These are phyloP conservation scores for Suillus weaverae DNA, from an alignment of 768 basidiomycete genomes.

Conservation along the genomic window DNA sequence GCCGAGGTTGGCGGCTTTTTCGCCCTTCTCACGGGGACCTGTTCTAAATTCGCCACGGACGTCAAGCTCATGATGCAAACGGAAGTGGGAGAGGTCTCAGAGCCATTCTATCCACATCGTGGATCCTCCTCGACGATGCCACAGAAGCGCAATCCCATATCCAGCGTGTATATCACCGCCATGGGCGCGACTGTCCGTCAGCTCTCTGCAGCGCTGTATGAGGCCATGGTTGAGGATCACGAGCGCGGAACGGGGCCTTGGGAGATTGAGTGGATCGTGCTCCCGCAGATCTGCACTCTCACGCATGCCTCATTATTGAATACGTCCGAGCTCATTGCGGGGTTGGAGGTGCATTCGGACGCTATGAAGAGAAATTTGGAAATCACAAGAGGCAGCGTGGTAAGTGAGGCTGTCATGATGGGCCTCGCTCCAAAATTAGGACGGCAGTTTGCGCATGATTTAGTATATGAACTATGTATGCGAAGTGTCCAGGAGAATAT, in stretches of 20 bases:
- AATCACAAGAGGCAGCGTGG: conserved; percentile 41
- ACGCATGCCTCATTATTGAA: conserved; percentile 41
- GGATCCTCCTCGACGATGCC: conserved; percentile 53
- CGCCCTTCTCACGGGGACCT: conserved; percentile 44
- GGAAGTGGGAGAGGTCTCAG: conserved; percentile 45
- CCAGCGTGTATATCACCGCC: conserved; percentile 44
- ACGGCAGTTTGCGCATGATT: conserved; percentile 45
- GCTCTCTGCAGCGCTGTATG: conserved; percentile 39
- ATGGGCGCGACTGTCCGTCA: conserved; percentile 44
- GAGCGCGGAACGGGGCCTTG: conserved; percentile 50
- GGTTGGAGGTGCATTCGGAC: conserved; percentile 41
- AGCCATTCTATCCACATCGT: conserved; percentile 43
- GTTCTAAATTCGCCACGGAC: conserved; percentile 46
- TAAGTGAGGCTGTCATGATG: conserved; percentile 52
- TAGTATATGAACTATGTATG: conserved; percentile 44
- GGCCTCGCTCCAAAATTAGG: conserved; percentile 41
- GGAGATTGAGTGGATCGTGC: conserved; percentile 51
- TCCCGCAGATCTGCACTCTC: conserved; percentile 46
- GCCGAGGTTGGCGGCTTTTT: conserved; percentile 45
- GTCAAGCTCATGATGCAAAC: conserved; percentile 49
- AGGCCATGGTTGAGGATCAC: conserved; percentile 50
- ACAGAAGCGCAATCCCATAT: conserved; percentile 50
- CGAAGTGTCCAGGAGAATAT: conserved; percentile 26
- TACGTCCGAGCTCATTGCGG: conserved; percentile 35
- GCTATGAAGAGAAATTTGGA: conserved; percentile 42